phyloP scores from a whole-genome alignment of 2,329 filamentous ascomycete species.

The Pyrenophora teres region DNA sequence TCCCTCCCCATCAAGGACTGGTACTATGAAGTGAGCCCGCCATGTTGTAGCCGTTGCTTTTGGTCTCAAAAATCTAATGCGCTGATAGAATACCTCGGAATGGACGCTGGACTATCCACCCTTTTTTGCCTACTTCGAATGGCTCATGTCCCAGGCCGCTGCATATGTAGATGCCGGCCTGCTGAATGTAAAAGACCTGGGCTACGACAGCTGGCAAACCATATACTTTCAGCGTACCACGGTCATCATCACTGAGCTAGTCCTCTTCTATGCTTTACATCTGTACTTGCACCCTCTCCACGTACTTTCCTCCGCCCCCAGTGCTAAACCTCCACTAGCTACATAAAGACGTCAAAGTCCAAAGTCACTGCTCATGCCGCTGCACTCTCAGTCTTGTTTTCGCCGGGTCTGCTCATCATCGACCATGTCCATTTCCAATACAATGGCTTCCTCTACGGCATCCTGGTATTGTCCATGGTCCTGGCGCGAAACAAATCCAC shows the following conservation, averaged over 20 bases:
- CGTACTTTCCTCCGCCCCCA: not conserved
- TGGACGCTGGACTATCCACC: slow-evolving; percentile 99
- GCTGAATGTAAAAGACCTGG: slow-evolving; percentile 78
- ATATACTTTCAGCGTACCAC: slow-evolving; percentile 91
- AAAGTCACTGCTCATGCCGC: slow-evolving; percentile 81
- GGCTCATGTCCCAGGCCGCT: slow-evolving; percentile 81
- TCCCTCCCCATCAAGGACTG: slow-evolving; percentile 84
- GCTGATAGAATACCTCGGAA: slow-evolving; percentile 79
- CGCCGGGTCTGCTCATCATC: slow-evolving; percentile 92
- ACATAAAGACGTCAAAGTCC: slow-evolving; percentile 73
- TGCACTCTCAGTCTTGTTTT: slow-evolving; percentile 86
- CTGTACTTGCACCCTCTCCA: slow-evolving; percentile 55
- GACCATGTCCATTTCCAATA: slow-evolving; percentile 99
- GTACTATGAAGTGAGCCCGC: slow-evolving; percentile 76
- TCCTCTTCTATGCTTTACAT: slow-evolving; percentile 81
- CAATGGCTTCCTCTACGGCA: slow-evolving; percentile 93
- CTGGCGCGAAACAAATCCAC: slow-evolving; percentile 76
- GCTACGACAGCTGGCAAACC: slow-evolving; percentile 90
- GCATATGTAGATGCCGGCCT: slow-evolving; percentile 78
- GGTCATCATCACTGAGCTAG: slow-evolving; percentile 82
- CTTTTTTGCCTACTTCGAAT: slow-evolving; percentile 98
- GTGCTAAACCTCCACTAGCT: slow-evolving; percentile 56
- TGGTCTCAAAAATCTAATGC: slow-evolving; percentile 16
- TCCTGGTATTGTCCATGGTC: slow-evolving; percentile 84
- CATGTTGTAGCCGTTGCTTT: not conserved